Percentiles rank a stretch among this genome's conserved stretches.
phyloP scores from a whole-genome alignment of 2,329 filamentous ascomycete genomes.

The Aspergillus sclerotialis region DNA sequence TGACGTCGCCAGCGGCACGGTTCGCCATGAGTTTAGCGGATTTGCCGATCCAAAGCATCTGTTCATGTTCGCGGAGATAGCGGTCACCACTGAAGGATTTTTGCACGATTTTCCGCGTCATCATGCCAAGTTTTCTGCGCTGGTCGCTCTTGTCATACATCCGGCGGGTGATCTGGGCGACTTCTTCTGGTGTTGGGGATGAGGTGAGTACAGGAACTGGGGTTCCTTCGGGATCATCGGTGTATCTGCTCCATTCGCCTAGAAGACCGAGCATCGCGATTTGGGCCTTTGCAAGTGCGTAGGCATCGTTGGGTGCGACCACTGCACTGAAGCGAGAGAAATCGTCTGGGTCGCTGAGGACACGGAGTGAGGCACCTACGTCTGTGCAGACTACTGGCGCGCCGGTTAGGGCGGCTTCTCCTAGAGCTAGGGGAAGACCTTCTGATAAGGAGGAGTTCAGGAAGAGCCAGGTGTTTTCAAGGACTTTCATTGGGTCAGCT shows the following conservation, averaged over 20 bases:
- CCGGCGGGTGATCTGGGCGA: slow-evolving; percentile 47
- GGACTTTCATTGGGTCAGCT: slow-evolving; percentile 49
- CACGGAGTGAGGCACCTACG: slow-evolving; percentile 35
- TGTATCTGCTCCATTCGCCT: slow-evolving; percentile 55
- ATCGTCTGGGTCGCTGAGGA: slow-evolving; percentile 37
- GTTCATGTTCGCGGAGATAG: slow-evolving; percentile 56
- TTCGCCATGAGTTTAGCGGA: slow-evolving; percentile 26
- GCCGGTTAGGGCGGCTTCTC: slow-evolving; percentile 40
- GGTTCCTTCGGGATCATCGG: slow-evolving; percentile 41
- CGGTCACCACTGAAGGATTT: slow-evolving; percentile 54
- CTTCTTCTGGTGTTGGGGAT: slow-evolving; percentile 44
- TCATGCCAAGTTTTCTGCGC: slow-evolving; percentile 52
- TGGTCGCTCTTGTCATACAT: slow-evolving; percentile 56
- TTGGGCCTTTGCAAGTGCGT: slow-evolving; percentile 54
- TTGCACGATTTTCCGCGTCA: slow-evolving; percentile 51
- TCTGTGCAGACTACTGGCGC: slow-evolving; percentile 39
- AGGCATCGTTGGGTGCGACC: slow-evolving; percentile 58
- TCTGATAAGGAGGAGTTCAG: slow-evolving; percentile 41
- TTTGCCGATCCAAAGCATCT: slow-evolving; percentile 50
- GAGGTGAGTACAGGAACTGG: slow-evolving; percentile 40
- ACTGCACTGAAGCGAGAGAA: slow-evolving; percentile 53
- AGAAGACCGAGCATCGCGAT: slow-evolving; percentile 56
- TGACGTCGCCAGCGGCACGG: slow-evolving; percentile 14
- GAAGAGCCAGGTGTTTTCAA: slow-evolving; percentile 53
- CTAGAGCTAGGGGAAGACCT: slow-evolving; percentile 39